Evolutionary conservation across 768 basidiomycete genomes (phyloP), one percentile per base, ranked within the genome.

Genomic region (Pulveroboletus sp.): DNA sequence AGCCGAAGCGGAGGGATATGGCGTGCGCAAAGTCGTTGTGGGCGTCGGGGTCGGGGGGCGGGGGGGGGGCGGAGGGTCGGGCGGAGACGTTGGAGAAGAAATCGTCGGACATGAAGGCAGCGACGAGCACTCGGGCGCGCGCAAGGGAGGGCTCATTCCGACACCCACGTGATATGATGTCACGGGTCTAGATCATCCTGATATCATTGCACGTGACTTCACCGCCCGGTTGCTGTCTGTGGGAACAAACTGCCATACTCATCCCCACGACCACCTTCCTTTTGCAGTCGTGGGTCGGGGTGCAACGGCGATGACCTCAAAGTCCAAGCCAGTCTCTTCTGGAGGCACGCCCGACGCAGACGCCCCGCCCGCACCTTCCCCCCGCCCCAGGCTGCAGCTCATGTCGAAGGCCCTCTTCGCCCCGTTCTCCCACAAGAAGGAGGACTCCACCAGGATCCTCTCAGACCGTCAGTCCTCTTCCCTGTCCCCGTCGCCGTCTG

Each of bases 351-450:
- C n/a, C 35, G 35, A n/a, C 35, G 15, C 4, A 35, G 14, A 35
- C 31, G 8, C 31, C 31, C 11, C 30, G 9, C 11, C 12, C 10
- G 31, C 10, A 12, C 31, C 2, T 32, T 12, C 31, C 31, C 11
- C 31, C 11, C 10, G 12, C 0, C 14, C 8, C n/a, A 36, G 15
- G n/a, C n/a, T 36, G 35, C 7, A 36, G 8, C 60, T 80, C 52
- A 78, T 89, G 50, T 83, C 85, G 55, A 85, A 83, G 55, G 79
- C 82, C 15, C 71, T 90, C 56, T 71, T 89, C 60, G 79, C 84
- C 4, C 88, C 86, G 4, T 88, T 90, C 61, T 65, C 59, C 7
- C 69, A 63, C 47, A 71, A 61, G 54, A 87, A 83, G 66, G 73
- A 75, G 37, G 83, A 89, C 56, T 86, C 89, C 2, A 78, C 80